phyloP scores from a whole-genome alignment of 495 filamentous ascomycete species.

The Aspergillus nanangensis region DNA sequence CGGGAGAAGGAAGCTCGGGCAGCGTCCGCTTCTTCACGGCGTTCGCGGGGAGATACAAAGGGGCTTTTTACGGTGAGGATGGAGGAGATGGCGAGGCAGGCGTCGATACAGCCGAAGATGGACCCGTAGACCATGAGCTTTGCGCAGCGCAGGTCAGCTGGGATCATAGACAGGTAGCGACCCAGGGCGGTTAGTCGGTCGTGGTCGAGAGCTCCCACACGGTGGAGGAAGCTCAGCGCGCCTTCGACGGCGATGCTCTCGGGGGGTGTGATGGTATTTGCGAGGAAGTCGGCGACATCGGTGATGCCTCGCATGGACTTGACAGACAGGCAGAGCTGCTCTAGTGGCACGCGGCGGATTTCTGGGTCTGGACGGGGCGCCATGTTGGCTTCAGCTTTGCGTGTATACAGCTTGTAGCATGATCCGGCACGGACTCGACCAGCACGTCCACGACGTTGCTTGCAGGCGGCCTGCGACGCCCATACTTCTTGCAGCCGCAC shows the following conservation, averaged over 20 bases:
- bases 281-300: slow-evolving; percentile 76
- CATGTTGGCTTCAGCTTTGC: slow-evolving; percentile 82
- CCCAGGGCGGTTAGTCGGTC: slow-evolving; percentile 85
- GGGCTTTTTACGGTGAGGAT: slow-evolving; percentile 82
- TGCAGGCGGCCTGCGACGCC: slow-evolving; percentile 92
- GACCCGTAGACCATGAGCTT: slow-evolving; percentile 96
- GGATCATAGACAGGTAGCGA: slow-evolving; percentile 87
- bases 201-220: slow-evolving; percentile 85
- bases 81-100: slow-evolving; percentile 83
- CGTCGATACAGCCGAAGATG: slow-evolving; percentile 85
- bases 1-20: slow-evolving; percentile 66
- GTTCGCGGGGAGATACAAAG: slow-evolving; percentile 76
- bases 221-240: slow-evolving; percentile 68
- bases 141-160: slow-evolving; percentile 85
- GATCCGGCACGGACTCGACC: slow-evolving; percentile 85
- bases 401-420: slow-evolving; percentile 95
- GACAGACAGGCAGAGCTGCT: slow-evolving; percentile 90
- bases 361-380: slow-evolving; percentile 86
- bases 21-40: slow-evolving; percentile 76
- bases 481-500: slow-evolving; percentile 90
- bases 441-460: slow-evolving; percentile 92
- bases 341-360: slow-evolving; percentile 85
- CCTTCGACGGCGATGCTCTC: slow-evolving; percentile 79
- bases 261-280: slow-evolving; percentile 83
- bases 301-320: slow-evolving; percentile 83